These are phyloP conservation scores for Tetragonia tetragonoides DNA, from an alignment of 148 eudicot species.

Conservation along the genomic window DNA sequence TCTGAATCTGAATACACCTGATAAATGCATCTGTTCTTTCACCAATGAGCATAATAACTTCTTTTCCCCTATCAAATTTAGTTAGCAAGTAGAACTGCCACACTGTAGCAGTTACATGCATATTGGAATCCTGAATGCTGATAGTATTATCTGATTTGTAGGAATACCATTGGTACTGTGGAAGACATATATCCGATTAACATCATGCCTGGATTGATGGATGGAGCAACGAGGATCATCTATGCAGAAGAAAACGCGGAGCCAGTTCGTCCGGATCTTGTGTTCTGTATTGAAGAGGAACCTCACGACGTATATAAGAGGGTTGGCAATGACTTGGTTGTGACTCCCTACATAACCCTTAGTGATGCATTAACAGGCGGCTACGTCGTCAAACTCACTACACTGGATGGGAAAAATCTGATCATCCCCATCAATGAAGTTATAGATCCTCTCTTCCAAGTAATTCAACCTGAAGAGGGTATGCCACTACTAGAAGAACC, in stretches of 20 bases:
- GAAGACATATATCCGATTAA: too few relatives aligned
- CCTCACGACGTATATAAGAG: slow-evolving; percentile 43
- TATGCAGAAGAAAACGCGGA: slow-evolving; percentile 32
- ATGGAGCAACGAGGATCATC: slow-evolving; percentile 38
- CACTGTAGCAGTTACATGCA: too few relatives aligned
- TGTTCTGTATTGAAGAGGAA: slow-evolving; percentile 46
- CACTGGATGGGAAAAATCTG: slow-evolving; percentile 37
- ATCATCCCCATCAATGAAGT: slow-evolving; percentile 35
- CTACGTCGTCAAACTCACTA: slow-evolving; percentile 32
- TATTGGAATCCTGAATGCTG: too few relatives aligned
- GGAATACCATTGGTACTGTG: too few relatives aligned
- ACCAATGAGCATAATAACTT: too few relatives aligned
- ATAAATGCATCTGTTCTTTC: too few relatives aligned
- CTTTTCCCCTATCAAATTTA: too few relatives aligned
- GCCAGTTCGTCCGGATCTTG: slow-evolving; percentile 40
- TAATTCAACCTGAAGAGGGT: slow-evolving; percentile 39
- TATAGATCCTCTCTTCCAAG: slow-evolving; percentile 35
- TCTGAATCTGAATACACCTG: too few relatives aligned
- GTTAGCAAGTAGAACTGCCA: too few relatives aligned
- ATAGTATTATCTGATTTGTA: too few relatives aligned
- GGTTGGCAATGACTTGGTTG: slow-evolving; percentile 43
- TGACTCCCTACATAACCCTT: slow-evolving; percentile 37
- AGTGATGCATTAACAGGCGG: slow-evolving; percentile 45
- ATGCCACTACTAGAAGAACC: slow-evolving; percentile 45
- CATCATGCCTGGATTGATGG: too few relatives aligned